Evolutionary conservation across 768 basidiomycete genomes (phyloP).

Genomic region (Collybia sordida): DNA sequence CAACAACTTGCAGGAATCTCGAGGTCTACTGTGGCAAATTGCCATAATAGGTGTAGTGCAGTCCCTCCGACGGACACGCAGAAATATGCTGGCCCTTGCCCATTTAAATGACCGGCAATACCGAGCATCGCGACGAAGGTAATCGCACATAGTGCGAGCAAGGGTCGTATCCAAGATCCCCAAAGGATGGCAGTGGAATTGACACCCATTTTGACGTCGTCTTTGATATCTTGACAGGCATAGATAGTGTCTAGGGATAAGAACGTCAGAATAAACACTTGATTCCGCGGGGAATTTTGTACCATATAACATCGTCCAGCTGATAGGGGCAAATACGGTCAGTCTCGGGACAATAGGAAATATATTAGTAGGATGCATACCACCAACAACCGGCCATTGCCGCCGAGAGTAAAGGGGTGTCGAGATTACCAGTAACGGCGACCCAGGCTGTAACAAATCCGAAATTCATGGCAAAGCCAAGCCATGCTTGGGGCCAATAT

Average conservation of each 20-base stretch:
- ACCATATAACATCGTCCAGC: conserved; percentile 54
- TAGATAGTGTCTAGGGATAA: conserved; percentile 37
- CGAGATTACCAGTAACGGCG: conserved; percentile 30
- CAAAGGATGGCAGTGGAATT: conserved; percentile 77
- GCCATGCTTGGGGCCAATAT: conserved; percentile 63
- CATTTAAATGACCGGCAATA: conserved; percentile 52
- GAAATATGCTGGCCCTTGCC: conserved; percentile 49
- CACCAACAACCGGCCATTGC: conserved; percentile 46
- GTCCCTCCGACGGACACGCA: conserved; percentile 45
- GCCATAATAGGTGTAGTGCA: conserved; percentile 44
- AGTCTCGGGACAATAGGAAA: no score
- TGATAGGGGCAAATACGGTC: conserved; percentile 10
- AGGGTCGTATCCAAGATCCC: conserved; percentile 54
- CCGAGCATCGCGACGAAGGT: conserved; percentile 52
- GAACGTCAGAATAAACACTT: background rate
- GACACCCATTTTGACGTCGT: conserved; percentile 72
- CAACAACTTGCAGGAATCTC: conserved; percentile 46
- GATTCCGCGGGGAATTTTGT: background rate
- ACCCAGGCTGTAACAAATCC: conserved; percentile 51
- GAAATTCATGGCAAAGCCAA: conserved; percentile 59
- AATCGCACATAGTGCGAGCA: conserved; percentile 52
- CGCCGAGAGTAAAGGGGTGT: conserved; percentile 30
- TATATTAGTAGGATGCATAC: conserved; percentile 22
- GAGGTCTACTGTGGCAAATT: conserved; percentile 42
- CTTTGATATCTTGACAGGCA: conserved; percentile 75